These are phyloP conservation scores for Auricularia heimuer DNA, from an alignment of 768 basidiomycete species.

Conservation along the genomic window DNA sequence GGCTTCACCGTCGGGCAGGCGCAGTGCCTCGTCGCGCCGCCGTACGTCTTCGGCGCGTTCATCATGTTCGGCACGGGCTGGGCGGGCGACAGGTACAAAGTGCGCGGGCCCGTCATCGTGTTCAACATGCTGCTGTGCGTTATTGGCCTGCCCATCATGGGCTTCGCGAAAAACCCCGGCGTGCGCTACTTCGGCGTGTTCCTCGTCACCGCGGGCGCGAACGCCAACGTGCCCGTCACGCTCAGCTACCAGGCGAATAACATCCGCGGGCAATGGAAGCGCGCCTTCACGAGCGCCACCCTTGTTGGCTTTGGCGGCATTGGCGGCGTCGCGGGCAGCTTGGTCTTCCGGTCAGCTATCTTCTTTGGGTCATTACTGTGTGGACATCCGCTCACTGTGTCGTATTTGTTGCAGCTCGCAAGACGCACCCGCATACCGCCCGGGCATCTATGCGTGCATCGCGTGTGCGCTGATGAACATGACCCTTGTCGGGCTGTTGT, in stretches of 20 bases:
- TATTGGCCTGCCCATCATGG: slow-evolving; percentile 12
- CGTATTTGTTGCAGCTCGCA: neutral
- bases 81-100: slow-evolving; percentile 11
- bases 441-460: neutral
- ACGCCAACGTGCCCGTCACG: slow-evolving; percentile 3
- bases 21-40: slow-evolving; percentile 17
- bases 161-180: neutral
- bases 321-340: slow-evolving; percentile 16
- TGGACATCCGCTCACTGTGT: no score
- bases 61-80: slow-evolving; percentile 14
- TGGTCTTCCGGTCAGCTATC: slow-evolving; percentile 1
- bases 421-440: neutral
- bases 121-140: slow-evolving; percentile 12
- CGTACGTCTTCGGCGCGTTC: slow-evolving; percentile 16
- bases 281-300: slow-evolving; percentile 14
- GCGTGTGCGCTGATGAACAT: neutral
- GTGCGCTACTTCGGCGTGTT: slow-evolving; percentile 7
- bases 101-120: slow-evolving; percentile 17
- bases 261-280: slow-evolving; percentile 15
- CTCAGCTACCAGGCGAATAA: slow-evolving; percentile 14
- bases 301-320: slow-evolving; percentile 13
- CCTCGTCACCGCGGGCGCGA: slow-evolving; percentile 6
- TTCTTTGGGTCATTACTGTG: no score
- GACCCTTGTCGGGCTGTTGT: neutral
- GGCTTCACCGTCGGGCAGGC: slow-evolving; percentile 12